Evolutionary conservation across 441 rosid species (phyloP).

Genomic region (Jatropha multifida): DNA sequence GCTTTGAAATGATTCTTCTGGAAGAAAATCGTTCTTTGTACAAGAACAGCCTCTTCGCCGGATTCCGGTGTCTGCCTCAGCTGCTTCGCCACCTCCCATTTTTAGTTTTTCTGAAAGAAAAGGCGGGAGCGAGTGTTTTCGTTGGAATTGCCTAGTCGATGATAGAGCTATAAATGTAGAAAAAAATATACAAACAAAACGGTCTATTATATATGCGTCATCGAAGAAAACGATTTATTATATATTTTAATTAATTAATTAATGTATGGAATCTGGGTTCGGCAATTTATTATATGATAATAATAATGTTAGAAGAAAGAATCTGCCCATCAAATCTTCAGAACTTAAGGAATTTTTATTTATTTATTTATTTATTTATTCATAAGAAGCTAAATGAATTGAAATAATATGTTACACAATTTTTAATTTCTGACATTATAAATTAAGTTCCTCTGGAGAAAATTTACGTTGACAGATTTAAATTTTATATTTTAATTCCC

Average conservation of each 20-base stretch:
- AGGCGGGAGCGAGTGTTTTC: neutral
- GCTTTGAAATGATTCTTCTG: constrained; percentile 72
- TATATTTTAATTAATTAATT: neutral
- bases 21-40: constrained; percentile 68
- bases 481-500: too few species aligned
- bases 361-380: too few species aligned
- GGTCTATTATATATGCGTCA: neutral
- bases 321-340: neutral
- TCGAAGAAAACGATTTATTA: neutral
- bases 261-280: neutral
- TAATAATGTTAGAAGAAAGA: neutral
- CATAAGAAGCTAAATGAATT: too few species aligned
- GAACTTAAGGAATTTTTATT: neutral
- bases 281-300: neutral
- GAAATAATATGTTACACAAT: too few species aligned
- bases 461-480: too few species aligned
- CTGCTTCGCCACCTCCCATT: constrained; percentile 8
- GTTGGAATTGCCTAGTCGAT: neutral
- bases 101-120: neutral
- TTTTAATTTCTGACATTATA: too few species aligned
- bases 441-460: too few species aligned
- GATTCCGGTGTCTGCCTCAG: constrained; percentile 31
- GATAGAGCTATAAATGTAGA: neutral
- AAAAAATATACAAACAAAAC: too few species aligned
- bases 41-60: constrained; percentile 64